Evolutionary conservation across 148 eudicot genomes (phyloP), one percentile per base, ranked within the genome.

Genomic region (Cornus suecica): DNA sequence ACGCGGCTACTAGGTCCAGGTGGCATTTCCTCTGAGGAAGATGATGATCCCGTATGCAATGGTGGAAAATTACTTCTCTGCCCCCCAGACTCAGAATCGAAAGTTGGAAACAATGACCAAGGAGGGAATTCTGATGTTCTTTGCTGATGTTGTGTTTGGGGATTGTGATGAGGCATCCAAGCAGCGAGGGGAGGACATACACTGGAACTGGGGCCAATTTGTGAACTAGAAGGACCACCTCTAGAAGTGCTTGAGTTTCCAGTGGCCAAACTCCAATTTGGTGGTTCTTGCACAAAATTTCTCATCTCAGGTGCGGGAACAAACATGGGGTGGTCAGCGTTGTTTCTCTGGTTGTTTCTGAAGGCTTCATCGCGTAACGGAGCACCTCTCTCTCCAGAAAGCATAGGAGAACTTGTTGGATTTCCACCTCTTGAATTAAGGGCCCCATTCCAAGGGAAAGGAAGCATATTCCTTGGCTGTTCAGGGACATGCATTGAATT

Each of bases 91-190:
- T 91, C 98, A 60, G 90, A 69, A 28, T 86, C 91, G 22, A 58
- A 78, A 29, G 88, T 45, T 66, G 96, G 84, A 75, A 85, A 74
- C 58, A 89, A 80, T 78, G 90, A 65, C 86, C 97, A 84, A n/a
- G 90, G 90, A 77, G 88, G 74, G 81, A 82, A 83, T 61, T 90
- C 97, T 8, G 90, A 75, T n/a, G 79, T 18, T 48, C 90, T 78
- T 60, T 85, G 87, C 16, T 85, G 87, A 79, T 82, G 81, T 65
- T 83, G 91, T 20, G 73, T 62, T 75, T 88, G 64, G 34, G 79
- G 74, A 70, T 75, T 87, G 51, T 83, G 92, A 77, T 87, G 89
- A 76, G 97, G 83, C 26, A 74, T 65, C 95, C 87, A 85, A 41
- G 87, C 83, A 79, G 85, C 69, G 32, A 81, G 73, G 34, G 77